phyloP scores from a whole-genome alignment of 1,284 basidiomycete genomes.

The Leucoagaricus sp. region DNA sequence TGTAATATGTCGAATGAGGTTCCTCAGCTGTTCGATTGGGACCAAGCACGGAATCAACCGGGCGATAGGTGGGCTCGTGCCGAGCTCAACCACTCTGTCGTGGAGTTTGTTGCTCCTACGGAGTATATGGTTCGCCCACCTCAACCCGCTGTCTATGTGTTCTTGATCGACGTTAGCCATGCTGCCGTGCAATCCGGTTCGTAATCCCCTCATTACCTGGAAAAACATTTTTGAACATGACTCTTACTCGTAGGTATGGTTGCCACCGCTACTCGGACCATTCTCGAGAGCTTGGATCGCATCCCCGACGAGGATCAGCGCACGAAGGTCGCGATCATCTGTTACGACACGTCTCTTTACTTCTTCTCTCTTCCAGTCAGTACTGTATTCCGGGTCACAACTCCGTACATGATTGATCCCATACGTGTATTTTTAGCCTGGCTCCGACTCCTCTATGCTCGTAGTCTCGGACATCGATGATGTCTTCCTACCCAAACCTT shows the following conservation, averaged over 20 bases:
- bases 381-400: conserved; percentile 21
- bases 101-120: conserved; percentile 97
- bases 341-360: conserved; percentile 91
- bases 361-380: conserved; percentile 91
- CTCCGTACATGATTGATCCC: background rate
- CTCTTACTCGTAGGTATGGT: conserved; percentile 77
- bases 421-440: conserved; percentile 51
- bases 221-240: background rate
- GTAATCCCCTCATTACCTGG: conserved; percentile 18
- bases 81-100: conserved; percentile 91
- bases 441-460: conserved; percentile 90
- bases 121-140: conserved; percentile 99
- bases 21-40: conserved; percentile 98
- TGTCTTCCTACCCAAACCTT: conserved; percentile 96
- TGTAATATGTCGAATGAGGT: conserved; percentile 99
- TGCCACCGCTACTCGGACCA: conserved; percentile 93
- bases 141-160: conserved; percentile 96
- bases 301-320: conserved; percentile 94
- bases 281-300: conserved; percentile 93
- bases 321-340: conserved; percentile 93
- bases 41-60: conserved; percentile 90
- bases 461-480: conserved; percentile 97
- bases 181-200: conserved; percentile 86
- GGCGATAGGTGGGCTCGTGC: conserved; percentile 94
- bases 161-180: conserved; percentile 97